Base-by-base conservation (phyloP, 1,284 basidiomycete genomes). In the Inonotus hispidus region DNA sequence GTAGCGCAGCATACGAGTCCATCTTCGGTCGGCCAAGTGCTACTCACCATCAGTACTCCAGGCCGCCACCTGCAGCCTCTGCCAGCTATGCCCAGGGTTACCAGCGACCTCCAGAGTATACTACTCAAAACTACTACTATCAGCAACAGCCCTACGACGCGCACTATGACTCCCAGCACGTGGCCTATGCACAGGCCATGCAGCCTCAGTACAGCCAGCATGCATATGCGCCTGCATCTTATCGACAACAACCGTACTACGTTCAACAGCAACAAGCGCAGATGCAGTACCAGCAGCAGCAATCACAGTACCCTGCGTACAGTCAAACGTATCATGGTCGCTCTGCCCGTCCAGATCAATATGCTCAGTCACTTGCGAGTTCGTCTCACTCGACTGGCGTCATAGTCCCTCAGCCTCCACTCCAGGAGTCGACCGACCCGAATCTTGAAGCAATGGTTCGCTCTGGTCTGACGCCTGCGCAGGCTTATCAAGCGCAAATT, bases 21-120 rank as follows among this genome's bases (percentile, higher is more conserved):
- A 91, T 93, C 73, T 93, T 93, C 72, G 88, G 89, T 38, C 81
- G 90, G 23, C 85, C 89, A 52, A 82, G 81, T 63, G 73, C 78
- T 46, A 68, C 76, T 41, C 84, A 86, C 70, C 84, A 85, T 68
- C 79, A 80, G 56, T 69, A 72, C 37, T 64, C 63, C 16, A 53
- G 58, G 25, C 62, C 64, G 55, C 65, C 61, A 54, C 64, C 63
- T 54, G 35, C 57, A 35, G 19, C 56, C 13, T 63, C 57, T 4
- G n/a, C 46, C 21, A 32, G 43, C 32, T 55, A 52, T 49, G 25
- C 50, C 13, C 63, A 64, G 46, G 55, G 52, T 21, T 61, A 61
- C 55, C 49, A 56, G 8, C 63, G 56, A 25, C 19, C 27, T 25
- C 19, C 38, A 23, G 56, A 64, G 37, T 57, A 57, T 56, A 39